phyloP scores from a whole-genome alignment of 1,139 yeast genomes.

The Debaryomycetaceae sp. region DNA sequence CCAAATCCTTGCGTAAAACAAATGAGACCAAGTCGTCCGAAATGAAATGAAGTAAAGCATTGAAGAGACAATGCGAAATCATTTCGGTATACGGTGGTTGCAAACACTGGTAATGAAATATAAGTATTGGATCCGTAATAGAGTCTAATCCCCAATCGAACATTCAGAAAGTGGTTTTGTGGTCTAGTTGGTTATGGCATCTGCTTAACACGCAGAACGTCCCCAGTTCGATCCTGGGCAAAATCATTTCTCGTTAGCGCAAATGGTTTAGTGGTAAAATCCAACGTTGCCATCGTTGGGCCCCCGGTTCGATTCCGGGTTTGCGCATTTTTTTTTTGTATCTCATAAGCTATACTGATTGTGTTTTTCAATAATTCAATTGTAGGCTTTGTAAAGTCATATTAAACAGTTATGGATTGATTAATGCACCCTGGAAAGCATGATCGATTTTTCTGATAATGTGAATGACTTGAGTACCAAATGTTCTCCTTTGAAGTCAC shows the following conservation, averaged over 20 bases:
- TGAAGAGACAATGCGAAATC: too few relatives aligned
- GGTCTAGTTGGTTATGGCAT: conserved; percentile 99
- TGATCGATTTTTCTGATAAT: not conserved
- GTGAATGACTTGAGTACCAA: conserved; percentile 15
- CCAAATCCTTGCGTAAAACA: too few relatives aligned
- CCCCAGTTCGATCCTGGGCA: conserved; percentile 75
- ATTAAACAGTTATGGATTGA: not conserved
- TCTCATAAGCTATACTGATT: not conserved
- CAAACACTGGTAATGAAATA: too few relatives aligned
- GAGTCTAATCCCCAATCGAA: not conserved
- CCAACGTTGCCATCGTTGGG: conserved; percentile 12
- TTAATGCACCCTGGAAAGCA: not conserved
- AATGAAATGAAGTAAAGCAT: too few relatives aligned
- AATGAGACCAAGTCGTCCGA: too few relatives aligned
- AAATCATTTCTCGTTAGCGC: conserved; percentile 9
- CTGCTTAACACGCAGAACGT: conserved; percentile 99
- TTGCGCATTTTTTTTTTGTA: conserved; percentile 9
- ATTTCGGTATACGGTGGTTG: too few relatives aligned
- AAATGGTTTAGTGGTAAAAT: conserved; percentile 13
- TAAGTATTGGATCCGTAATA: too few relatives aligned
- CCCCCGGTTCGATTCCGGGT: conserved; percentile 15
- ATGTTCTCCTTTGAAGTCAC: conserved; percentile 6
- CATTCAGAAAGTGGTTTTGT: conserved; percentile 40
- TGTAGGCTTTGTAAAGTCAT: not conserved
- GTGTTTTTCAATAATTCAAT: too few relatives aligned